Conservation (phyloP, 176 grass and related monocot genomes). For the Bromus sterilis region DNA sequence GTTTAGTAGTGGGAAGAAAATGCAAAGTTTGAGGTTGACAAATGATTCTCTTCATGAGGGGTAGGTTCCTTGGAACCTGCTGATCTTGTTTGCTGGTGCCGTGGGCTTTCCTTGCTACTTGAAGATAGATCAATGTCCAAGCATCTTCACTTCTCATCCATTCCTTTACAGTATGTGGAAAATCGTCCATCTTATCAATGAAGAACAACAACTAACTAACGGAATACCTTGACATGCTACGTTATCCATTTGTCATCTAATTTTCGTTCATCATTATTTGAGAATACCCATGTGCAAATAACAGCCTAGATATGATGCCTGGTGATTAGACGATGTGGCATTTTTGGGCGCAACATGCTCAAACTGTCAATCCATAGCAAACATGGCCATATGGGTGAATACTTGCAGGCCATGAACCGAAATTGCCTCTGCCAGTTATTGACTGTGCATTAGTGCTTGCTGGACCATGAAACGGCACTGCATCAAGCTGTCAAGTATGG, state of each 20-base stretch:
- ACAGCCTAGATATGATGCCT: too few relatives aligned
- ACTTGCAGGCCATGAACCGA: not conserved
- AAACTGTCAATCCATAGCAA: not conserved
- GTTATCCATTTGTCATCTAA: not conserved
- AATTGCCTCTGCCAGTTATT: not conserved
- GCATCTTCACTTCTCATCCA: not conserved
- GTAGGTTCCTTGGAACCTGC: not conserved
- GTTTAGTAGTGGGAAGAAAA: not conserved
- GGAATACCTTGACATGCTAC: not conserved
- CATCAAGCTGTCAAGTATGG: not conserved
- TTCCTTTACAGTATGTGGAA: not conserved
- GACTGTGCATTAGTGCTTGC: not conserved
- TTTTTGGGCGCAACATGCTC: not conserved
- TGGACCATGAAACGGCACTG: not conserved
- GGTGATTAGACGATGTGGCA: not conserved
- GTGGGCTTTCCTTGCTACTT: not conserved
- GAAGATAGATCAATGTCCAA: not conserved
- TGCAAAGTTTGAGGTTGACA: not conserved
- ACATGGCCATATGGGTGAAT: not conserved
- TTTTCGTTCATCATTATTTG: not conserved
- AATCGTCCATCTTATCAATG: not conserved
- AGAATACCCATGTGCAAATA: not conserved
- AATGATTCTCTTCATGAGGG: not conserved
- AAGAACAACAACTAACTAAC: not conserved
- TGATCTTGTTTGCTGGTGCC: not conserved